phyloP scores from a whole-genome alignment of 371 early-diverging fungal genomes.

The Capillidium heterosporum region DNA sequence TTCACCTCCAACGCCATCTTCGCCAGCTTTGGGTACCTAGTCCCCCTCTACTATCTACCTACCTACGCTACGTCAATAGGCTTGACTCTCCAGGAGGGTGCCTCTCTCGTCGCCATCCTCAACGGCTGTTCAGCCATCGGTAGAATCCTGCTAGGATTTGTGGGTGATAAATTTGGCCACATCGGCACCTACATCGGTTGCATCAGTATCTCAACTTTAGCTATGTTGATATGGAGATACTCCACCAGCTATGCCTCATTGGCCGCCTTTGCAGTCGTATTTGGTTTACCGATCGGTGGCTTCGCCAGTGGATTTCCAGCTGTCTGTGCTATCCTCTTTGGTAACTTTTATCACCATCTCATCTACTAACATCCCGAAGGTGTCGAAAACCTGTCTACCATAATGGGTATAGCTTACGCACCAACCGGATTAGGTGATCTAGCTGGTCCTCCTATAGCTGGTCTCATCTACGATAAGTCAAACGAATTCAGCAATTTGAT shows the following conservation, averaged over 20 bases:
- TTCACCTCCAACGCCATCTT: background rate
- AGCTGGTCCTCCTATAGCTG: background rate
- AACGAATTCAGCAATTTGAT: background rate
- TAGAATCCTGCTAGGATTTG: constrained; percentile 13
- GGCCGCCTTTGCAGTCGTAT: constrained; percentile 24
- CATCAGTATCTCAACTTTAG: constrained; percentile 22
- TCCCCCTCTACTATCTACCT: constrained; percentile 9
- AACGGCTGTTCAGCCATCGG: constrained; percentile 13
- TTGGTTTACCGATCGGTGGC: constrained; percentile 23
- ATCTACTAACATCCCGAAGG: too few species aligned
- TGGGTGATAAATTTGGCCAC: constrained; percentile 30
- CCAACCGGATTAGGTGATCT: background rate
- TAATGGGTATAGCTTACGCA: background rate
- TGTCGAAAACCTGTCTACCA: background rate
- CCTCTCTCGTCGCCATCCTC: constrained; percentile 22
- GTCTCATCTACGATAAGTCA: background rate
- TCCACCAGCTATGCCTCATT: constrained; percentile 20
- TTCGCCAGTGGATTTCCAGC: constrained; percentile 10
- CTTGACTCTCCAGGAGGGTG: constrained; percentile 15
- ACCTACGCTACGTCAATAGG: constrained; percentile 5
- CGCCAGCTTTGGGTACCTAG: background rate
- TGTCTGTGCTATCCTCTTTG: background rate
- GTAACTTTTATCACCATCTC: background rate
- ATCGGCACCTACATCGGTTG: constrained; percentile 21
- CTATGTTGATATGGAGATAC: constrained; percentile 39